Conservation (phyloP, 305 asterid species). For the Solanum hybrid region DNA sequence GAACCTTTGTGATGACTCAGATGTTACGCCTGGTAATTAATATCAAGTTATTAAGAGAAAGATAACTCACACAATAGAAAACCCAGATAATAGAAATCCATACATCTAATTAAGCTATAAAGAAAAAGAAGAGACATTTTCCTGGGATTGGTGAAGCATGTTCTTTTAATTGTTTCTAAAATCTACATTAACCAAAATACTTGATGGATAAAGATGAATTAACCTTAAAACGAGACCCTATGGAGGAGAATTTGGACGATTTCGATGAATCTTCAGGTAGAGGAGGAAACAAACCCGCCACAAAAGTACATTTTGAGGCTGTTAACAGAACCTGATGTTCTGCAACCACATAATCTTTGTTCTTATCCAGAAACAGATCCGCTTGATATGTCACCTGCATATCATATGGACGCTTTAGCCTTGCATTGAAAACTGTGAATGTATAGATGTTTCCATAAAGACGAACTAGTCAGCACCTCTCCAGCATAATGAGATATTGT, state of each 20-base stretch:
- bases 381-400: constrained; percentile 88
- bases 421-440: background rate
- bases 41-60: background rate
- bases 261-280: constrained; percentile 89
- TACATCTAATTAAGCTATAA: background rate
- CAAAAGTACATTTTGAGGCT: constrained; percentile 85
- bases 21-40: background rate
- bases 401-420: constrained; percentile 14
- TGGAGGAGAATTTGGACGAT: constrained; percentile 97
- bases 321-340: constrained; percentile 94
- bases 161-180: background rate
- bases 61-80: background rate
- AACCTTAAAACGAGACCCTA: constrained; percentile 97
- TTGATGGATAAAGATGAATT: constrained; percentile 2
- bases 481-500: constrained; percentile 97
- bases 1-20: background rate
- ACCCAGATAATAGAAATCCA: background rate
- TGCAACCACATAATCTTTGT: constrained; percentile 98
- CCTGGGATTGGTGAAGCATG: background rate
- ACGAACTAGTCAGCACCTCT: constrained; percentile 49
- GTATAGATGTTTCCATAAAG: background rate
- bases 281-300: constrained; percentile 89
- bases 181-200: background rate
- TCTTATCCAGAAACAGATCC: constrained; percentile 95
- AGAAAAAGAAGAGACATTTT: background rate